Conservation (phyloP, 345 rosid genomes). For the Eucalyptus cloeziana region DNA sequence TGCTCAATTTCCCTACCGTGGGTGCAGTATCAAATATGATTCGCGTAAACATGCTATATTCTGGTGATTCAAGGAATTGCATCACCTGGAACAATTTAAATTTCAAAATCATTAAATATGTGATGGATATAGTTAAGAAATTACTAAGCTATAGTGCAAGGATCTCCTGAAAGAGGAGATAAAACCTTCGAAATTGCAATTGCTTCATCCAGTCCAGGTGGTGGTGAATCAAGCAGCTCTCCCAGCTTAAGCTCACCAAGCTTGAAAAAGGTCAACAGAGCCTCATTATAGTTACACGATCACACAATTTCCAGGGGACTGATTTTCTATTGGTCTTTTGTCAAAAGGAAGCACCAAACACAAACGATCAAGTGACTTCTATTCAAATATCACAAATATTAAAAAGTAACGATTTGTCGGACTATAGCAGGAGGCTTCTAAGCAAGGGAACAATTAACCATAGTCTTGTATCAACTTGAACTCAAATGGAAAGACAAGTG, state of each 20-base stretch:
- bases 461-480: neutral
- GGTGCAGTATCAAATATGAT: conserved; percentile 98
- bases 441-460: neutral
- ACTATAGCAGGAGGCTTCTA: neutral
- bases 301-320: neutral
- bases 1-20: conserved; percentile 43
- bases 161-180: neutral
- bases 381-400: neutral
- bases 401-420: neutral
- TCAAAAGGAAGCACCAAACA: neutral
- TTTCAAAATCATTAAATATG: neutral
- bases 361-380: neutral
- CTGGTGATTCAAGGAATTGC: conserved; percentile 87
- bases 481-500: neutral
- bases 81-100: conserved; percentile 52
- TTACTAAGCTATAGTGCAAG: neutral
- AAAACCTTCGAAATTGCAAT: conserved; percentile 89
- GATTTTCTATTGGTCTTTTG: neutral
- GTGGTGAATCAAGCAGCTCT: conserved; percentile 93
- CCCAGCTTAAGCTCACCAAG: conserved; percentile 89
- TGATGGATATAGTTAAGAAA: neutral
- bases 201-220: conserved; percentile 99
- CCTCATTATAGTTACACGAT: neutral
- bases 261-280: conserved; percentile 14
- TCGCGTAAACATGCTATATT: conserved; percentile 86